A percentile compares a stretch with the other conserved stretches of the same genome.
Conservation (phyloP, 2,329 filamentous ascomycete species). For the Pseudogymnoascus sp. region DNA sequence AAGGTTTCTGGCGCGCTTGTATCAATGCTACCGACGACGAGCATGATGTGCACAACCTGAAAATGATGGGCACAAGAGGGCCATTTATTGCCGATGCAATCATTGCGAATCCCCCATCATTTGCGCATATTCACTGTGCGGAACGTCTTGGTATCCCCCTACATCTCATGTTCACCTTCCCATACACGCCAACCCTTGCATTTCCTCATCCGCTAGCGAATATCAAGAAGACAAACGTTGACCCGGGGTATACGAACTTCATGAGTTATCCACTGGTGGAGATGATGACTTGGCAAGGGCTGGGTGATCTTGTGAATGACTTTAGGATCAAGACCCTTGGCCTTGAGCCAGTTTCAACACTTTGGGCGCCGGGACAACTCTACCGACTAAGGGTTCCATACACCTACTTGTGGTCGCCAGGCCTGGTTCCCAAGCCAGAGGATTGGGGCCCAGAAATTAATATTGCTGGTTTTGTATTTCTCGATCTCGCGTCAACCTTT, state of each 20-base stretch:
- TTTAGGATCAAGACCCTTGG: slow-evolving; percentile 60
- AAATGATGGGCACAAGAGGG: slow-evolving; percentile 55
- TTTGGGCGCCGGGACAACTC: slow-evolving; percentile 66
- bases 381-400: slow-evolving; percentile 65
- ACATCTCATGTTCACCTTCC: slow-evolving; percentile 81
- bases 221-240: slow-evolving; percentile 60
- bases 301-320: slow-evolving; percentile 67
- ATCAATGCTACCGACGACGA: slow-evolving; percentile 66
- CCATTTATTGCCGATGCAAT: slow-evolving; percentile 70
- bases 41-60: slow-evolving; percentile 50
- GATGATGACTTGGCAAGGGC: slow-evolving; percentile 77
- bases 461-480: slow-evolving; percentile 68
- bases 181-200: slow-evolving; percentile 63
- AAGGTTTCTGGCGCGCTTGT: slow-evolving; percentile 75
- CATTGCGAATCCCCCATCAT: slow-evolving; percentile 74
- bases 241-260: slow-evolving; percentile 66
- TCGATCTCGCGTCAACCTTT: slow-evolving; percentile 56
- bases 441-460: slow-evolving; percentile 63
- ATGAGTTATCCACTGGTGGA: slow-evolving; percentile 72
- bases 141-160: slow-evolving; percentile 63
- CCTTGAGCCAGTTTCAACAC: slow-evolving; percentile 62
- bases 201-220: slow-evolving; percentile 72
- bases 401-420: slow-evolving; percentile 62
- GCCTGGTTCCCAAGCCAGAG: slow-evolving; percentile 53
- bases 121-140: slow-evolving; percentile 72